A percentile compares a stretch with the other conserved stretches of the same genome.
Conservation (phyloP, 179 eudicot genomes). For the Gypsophila paniculata region DNA sequence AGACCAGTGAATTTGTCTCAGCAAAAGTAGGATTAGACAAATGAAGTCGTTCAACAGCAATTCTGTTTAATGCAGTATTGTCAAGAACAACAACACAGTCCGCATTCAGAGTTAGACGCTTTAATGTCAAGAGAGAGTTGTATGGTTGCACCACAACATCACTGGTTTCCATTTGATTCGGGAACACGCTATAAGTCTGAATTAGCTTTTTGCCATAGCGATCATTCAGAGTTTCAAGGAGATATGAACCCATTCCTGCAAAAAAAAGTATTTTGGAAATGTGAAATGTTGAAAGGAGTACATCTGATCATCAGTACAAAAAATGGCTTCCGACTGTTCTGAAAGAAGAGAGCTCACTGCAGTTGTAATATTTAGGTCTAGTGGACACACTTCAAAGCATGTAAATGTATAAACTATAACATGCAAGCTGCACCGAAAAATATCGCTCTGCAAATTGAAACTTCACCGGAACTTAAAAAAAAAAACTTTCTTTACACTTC, state of each 20-base stretch:
- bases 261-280: background rate
- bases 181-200: slow-evolving; percentile 97
- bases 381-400: background rate
- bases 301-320: background rate
- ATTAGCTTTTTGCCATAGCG: slow-evolving; percentile 97
- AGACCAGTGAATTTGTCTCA: slow-evolving; percentile 92
- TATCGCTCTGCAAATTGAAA: background rate
- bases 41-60: slow-evolving; percentile 93
- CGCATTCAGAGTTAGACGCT: slow-evolving; percentile 93
- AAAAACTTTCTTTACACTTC: background rate
- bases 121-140: slow-evolving; percentile 90
- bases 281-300: background rate
- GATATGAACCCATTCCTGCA: slow-evolving; percentile 97
- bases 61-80: slow-evolving; percentile 95
- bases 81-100: slow-evolving; percentile 99
- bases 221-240: slow-evolving; percentile 89
- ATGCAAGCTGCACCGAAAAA: background rate
- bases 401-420: background rate
- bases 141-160: slow-evolving; percentile 99
- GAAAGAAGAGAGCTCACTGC: too few species aligned
- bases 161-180: slow-evolving; percentile 90
- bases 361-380: background rate
- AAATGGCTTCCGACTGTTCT: background rate
- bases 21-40: slow-evolving; percentile 85
- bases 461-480: background rate